Percentiles rank a stretch among this genome's conserved stretches.
Conservation (phyloP, 176 grass and related monocot species). For the Eragrostis nindensis region DNA sequence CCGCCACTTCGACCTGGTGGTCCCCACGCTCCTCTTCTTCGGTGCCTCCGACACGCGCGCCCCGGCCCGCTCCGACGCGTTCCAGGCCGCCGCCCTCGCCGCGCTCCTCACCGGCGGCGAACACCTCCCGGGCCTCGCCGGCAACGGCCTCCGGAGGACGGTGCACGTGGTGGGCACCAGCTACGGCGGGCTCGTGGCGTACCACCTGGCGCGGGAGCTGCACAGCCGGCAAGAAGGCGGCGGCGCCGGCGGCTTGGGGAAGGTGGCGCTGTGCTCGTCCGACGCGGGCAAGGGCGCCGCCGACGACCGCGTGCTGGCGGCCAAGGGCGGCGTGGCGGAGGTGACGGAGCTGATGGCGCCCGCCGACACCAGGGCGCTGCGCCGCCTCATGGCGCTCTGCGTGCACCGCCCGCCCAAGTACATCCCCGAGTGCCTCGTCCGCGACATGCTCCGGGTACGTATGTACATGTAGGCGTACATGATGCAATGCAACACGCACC, state of each 20-base stretch:
- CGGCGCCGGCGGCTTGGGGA: no score
- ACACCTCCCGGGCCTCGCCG: slow-evolving; percentile 24
- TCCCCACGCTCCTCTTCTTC: slow-evolving; percentile 92
- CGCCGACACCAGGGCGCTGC: slow-evolving; percentile 42
- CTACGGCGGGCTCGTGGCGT: slow-evolving; percentile 93
- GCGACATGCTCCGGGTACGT: slow-evolving; percentile 65
- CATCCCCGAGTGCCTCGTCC: slow-evolving; percentile 76
- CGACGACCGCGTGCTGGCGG: slow-evolving; percentile 64
- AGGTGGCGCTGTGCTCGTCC: slow-evolving; percentile 73
- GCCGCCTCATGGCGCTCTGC: slow-evolving; percentile 55
- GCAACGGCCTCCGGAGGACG: neutral
- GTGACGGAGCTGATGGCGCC: slow-evolving; percentile 63
- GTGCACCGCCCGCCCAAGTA: slow-evolving; percentile 54
- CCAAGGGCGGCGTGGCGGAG: slow-evolving; percentile 54
- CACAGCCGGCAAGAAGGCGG: no score
- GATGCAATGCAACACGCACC: no score
- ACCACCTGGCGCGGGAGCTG: slow-evolving; percentile 72
- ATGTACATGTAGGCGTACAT: no score
- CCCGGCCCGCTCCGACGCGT: slow-evolving; percentile 69
- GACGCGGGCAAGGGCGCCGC: slow-evolving; percentile 67
- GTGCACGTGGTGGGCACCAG: slow-evolving; percentile 79
- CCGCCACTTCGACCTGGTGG: slow-evolving; percentile 68
- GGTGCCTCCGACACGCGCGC: slow-evolving; percentile 69
- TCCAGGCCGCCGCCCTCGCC: slow-evolving; percentile 72
- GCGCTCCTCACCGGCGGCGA: slow-evolving; percentile 37